Base-by-base conservation (phyloP, 768 basidiomycete species). In the Calocybe indica region DNA sequence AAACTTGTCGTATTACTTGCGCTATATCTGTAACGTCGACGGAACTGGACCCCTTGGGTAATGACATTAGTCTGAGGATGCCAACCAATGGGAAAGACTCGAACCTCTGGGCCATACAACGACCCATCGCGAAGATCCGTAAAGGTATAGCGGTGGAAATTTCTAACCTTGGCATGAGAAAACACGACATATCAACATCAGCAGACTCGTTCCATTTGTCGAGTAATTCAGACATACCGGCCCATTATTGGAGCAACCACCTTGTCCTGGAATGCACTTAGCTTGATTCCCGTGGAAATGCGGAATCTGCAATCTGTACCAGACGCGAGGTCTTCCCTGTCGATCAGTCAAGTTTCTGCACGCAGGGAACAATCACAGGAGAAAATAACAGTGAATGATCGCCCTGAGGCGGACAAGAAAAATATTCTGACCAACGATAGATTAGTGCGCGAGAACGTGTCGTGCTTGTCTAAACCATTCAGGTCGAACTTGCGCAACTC, bases 231-330 rank as follows among this genome's bases (percentile, higher is more conserved):
- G 13, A 43, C 55, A 2, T 38, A 59, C 67, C 64, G 68, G 31
- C 66, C 66, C 59, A 69, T 58, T 12, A 64, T 55, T 5, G 67
- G 67, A 1, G 61, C 56, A 6, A 68, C 38, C 31, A 58, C 62
- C 46, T 68, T 69, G 53, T 67, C 65, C 45, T 68, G 66, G 42
- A 68, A 61, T 1, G 58, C 58, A 29, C 59, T 59, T 33, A 69
- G 48, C 32, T 60, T 62, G 14, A 63, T 64, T 2, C 65, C 67
- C 34, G 62, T 66, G 8, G 63, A 62, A 30, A 67, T 61, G 10
- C 59, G 59, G 52, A 67, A 60, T 31, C 60, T 43, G 8, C 42
- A 12, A 32, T 9, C 22, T 22, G 22, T 22, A 22, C 22, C 22
- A 22, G 22, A 22, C 22, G 22, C 22, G 22, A 22, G 22, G 22